Evolutionary conservation across 352 stramenopile genomes (phyloP).

Genomic region (Thalassiosira ordinaria): DNA sequence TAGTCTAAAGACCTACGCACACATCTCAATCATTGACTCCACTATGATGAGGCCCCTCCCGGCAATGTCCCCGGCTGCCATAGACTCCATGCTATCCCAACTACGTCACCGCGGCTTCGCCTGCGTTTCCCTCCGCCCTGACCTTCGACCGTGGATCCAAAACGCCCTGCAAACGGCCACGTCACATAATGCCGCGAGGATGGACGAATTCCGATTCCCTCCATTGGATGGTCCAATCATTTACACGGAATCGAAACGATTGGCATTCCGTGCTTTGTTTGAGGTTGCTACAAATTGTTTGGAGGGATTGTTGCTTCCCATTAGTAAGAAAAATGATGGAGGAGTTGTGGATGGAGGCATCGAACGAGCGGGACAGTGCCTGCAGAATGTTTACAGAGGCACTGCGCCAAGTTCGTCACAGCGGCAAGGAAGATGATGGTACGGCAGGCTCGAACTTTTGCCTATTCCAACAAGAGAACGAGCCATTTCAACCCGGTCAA

Average conservation of each 20-base stretch:
- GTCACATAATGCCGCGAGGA: background rate
- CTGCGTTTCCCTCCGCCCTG: background rate
- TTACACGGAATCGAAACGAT: conserved; percentile 22
- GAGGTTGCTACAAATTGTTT: conserved; percentile 22
- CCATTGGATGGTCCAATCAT: conserved; percentile 8
- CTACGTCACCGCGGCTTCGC: conserved; percentile 12
- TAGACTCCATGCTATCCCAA: conserved; percentile 11
- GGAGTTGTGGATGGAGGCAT: too few species aligned
- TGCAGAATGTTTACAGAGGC: background rate
- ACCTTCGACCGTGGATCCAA: conserved; percentile 6
- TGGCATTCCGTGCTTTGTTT: conserved; percentile 25
- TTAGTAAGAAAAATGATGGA: background rate
- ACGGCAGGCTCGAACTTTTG: background rate
- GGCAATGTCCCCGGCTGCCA: conserved; percentile 8
- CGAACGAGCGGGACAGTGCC: too few species aligned
- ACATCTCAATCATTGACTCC: too few species aligned
- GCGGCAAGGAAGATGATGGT: background rate
- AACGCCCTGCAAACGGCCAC: background rate
- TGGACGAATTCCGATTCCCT: conserved; percentile 13
- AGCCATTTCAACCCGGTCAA: conserved; percentile 9
- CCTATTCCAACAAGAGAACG: conserved; percentile 12
- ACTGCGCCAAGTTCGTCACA: background rate
- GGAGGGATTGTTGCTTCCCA: background rate
- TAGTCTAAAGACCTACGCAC: too few species aligned
- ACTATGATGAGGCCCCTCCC: conserved; percentile 1